Percentiles rank a stretch among this genome's conserved stretches.
These are phyloP conservation scores for Xylaria sp. DNA, from an alignment of 2,329 filamentous ascomycete species.

Conservation along the genomic window DNA sequence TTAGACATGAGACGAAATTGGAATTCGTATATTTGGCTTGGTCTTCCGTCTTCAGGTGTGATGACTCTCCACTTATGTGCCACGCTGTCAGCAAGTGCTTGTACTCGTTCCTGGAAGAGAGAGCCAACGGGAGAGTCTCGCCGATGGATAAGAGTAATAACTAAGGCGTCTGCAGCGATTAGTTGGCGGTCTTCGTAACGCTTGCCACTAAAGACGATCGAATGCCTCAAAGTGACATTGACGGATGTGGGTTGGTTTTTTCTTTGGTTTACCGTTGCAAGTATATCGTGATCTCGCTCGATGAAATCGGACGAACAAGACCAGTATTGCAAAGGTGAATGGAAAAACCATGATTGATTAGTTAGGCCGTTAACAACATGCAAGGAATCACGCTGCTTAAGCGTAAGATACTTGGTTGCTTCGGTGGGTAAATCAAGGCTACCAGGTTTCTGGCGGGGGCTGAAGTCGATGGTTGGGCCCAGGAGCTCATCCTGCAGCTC, in stretches of 20 bases:
- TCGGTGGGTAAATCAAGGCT: conserved; percentile 40
- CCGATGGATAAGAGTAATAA: conserved; percentile 76
- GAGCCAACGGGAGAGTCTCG: conserved; percentile 67
- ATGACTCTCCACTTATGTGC: conserved; percentile 68
- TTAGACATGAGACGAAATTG: conserved; percentile 76
- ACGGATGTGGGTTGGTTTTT: conserved; percentile 68
- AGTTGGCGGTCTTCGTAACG: conserved; percentile 71
- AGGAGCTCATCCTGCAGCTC: conserved; percentile 73
- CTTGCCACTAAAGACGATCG: conserved; percentile 84
- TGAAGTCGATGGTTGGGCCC: conserved; percentile 62
- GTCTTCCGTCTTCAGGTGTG: conserved; percentile 57
- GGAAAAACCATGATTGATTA: conserved; percentile 75
- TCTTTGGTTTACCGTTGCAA: conserved; percentile 71
- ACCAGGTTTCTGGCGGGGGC: conserved; percentile 49
- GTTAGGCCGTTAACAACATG: conserved; percentile 66
- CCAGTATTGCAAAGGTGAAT: conserved; percentile 86
- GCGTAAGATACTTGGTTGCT: conserved; percentile 47
- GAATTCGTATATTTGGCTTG: conserved; percentile 75
- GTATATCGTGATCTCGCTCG: conserved; percentile 63
- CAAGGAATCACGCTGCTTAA: conserved; percentile 57
- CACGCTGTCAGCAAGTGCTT: conserved; percentile 55
- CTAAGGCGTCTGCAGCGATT: conserved; percentile 75
- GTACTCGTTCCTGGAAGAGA: conserved; percentile 68
- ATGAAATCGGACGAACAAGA: conserved; percentile 67
- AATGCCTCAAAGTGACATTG: conserved; percentile 76